Evolutionary conservation across 768 basidiomycete species (phyloP), one percentile per base, ranked within the genome.

Genomic region (Pleurotus ostreatus): DNA sequence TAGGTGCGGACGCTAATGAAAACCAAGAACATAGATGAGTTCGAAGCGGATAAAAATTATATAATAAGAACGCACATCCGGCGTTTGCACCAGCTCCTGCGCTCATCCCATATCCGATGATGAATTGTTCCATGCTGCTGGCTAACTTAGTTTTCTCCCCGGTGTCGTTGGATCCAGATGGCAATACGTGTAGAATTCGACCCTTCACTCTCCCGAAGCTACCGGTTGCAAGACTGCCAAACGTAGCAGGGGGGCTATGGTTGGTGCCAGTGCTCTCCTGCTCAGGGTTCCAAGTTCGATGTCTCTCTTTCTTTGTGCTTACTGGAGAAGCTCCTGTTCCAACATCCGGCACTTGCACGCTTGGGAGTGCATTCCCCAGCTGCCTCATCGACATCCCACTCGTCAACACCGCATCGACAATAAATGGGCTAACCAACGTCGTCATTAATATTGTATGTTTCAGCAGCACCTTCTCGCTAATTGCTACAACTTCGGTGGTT

Each of bases 341-440:
- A 34, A 11, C 30, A 11, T 34, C 30, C 30, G 30, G 3, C 30
- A 11, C 9, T 34, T 34, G 30, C 30, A 34, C 30, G 30, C 30
- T 11, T 34, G 30, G 30, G 1, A 34, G 8, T 3, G 9, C 51
- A 16, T 23, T 53, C n/a, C 51, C 51, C 51, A 40, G 15, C 9
- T 20, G 39, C 37, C 51, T 39, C 51, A 53, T 53, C 39, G 34
- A 53, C 18, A 53, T 39, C 37, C 51, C 51, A 53, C 51, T 53
- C 51, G 16, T 23, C 51, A 53, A 40, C 16, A 53, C 39, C 11
- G 51, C 51, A 40, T 53, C 51, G 20, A 53, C 51, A 9, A 53
- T 5, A 53, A 53, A 53, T 9, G 51, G 51, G 1, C 51, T 39
- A 20, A 53, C 51, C 8, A 53, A 38, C 34, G 51, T 53, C 51